phyloP scores from a whole-genome alignment of 208 protist species.

The Blechomonas ayalai region DNA sequence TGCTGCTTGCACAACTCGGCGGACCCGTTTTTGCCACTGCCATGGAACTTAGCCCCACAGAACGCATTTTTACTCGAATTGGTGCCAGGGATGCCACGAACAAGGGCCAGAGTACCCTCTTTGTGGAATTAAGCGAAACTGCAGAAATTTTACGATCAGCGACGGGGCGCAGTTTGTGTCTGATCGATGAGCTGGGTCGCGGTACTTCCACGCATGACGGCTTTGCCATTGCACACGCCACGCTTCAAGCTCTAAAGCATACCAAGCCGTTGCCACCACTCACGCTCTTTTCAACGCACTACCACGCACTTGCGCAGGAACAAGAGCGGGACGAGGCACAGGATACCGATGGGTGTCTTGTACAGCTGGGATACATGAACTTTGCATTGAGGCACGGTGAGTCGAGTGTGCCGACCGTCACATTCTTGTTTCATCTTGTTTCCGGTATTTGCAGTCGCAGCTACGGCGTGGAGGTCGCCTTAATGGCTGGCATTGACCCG shows the following conservation, averaged over 20 bases:
- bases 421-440: slow-evolving; percentile 86
- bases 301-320: slow-evolving; percentile 93
- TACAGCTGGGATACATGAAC: slow-evolving; percentile 87
- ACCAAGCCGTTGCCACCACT: slow-evolving; percentile 42
- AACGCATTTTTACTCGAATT: slow-evolving; percentile 97
- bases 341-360: slow-evolving; percentile 1
- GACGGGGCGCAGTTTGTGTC: slow-evolving; percentile 91
- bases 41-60: slow-evolving; percentile 73
- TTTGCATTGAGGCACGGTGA: slow-evolving; percentile 34
- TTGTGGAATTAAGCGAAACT: slow-evolving; percentile 95
- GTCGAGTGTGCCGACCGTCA: slow-evolving; percentile 26
- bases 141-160: slow-evolving; percentile 87
- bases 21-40: slow-evolving; percentile 85
- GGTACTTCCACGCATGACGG: slow-evolving; percentile 98
- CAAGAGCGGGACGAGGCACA: slow-evolving; percentile 13
- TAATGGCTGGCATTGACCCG: slow-evolving; percentile 74
- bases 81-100: slow-evolving; percentile 95
- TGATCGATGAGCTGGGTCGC: slow-evolving; percentile 98
- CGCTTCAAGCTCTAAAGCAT: slow-evolving; percentile 71
- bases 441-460: slow-evolving; percentile 78
- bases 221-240: slow-evolving; percentile 94
- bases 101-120: slow-evolving; percentile 96
- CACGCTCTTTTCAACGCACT: slow-evolving; percentile 96
- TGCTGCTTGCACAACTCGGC: slow-evolving; percentile 97
- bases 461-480: slow-evolving; percentile 90